Evolutionary conservation across 768 basidiomycete species (phyloP).

Genomic region (Tylopilus balloui): DNA sequence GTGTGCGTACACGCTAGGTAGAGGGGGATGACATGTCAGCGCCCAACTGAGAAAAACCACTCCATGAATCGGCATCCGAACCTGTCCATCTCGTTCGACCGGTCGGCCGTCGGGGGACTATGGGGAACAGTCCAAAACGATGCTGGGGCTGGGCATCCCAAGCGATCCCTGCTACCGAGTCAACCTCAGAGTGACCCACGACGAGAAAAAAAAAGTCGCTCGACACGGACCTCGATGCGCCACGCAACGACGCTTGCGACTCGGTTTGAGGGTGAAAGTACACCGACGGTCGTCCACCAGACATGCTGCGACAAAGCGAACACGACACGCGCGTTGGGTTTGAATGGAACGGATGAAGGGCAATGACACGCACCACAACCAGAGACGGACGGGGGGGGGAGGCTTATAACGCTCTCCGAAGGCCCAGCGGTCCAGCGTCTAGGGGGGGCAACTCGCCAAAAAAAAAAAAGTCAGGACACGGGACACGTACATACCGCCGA

Average conservation of each 20-base stretch:
- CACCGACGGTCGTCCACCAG: not conserved
- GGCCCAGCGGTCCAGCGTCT: not conserved
- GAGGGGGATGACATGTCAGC: not conserved
- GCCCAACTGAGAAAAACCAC: not conserved
- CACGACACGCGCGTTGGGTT: not conserved
- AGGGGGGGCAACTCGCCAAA: not conserved
- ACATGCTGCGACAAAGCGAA: constrained; percentile 1
- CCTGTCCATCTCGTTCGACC: not conserved
- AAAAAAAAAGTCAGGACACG: not conserved
- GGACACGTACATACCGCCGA: constrained; percentile 6
- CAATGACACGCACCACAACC: not conserved
- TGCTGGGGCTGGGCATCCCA: not conserved
- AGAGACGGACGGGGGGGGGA: no score
- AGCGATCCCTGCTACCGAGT: constrained; percentile 7
- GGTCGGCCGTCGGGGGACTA: not conserved
- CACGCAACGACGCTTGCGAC: not conserved
- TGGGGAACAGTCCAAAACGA: constrained; percentile 2
- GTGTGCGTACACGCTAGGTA: not conserved
- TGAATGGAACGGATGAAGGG: not conserved
- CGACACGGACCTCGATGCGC: constrained; percentile 6
- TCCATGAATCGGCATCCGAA: not conserved
- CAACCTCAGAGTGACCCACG: not conserved
- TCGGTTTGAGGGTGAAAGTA: not conserved
- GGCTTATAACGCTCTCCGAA: constrained; percentile 6
- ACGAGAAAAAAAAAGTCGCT: not conserved